Evolutionary conservation across 2,329 filamentous ascomycete genomes (phyloP).

Genomic region (Coleophoma crateriformis): DNA sequence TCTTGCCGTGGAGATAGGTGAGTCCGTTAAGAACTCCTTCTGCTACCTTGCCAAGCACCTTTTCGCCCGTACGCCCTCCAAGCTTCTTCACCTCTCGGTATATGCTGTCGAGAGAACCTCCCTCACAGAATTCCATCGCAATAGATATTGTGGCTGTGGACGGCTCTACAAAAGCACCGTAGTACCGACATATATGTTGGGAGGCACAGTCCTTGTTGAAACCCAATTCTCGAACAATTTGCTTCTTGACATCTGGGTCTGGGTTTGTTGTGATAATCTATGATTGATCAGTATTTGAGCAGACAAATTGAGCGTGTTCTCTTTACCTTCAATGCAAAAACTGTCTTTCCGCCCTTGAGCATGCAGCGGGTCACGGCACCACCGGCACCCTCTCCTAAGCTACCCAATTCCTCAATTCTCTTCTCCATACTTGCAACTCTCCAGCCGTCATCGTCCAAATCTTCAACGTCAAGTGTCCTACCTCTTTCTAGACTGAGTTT

Average conservation of each 20-base stretch:
- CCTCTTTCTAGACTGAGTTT: constrained; percentile 78
- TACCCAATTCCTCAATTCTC: constrained; percentile 82
- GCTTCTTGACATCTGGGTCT: constrained; percentile 96
- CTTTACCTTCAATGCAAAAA: constrained; percentile 90
- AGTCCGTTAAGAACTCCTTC: constrained; percentile 91
- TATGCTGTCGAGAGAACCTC: constrained; percentile 90
- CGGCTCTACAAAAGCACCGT: constrained; percentile 93
- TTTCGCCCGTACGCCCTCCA: constrained; percentile 90
- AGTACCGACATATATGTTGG: constrained; percentile 95
- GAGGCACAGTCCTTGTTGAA: constrained; percentile 98
- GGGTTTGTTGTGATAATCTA: constrained; percentile 98
- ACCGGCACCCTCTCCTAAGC: constrained; percentile 88
- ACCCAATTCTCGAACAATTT: constrained; percentile 90
- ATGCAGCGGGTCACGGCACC: constrained; percentile 90
- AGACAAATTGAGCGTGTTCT: constrained; percentile 16
- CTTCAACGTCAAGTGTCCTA: constrained; percentile 81
- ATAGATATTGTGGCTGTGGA: constrained; percentile 97
- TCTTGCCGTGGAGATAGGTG: constrained; percentile 90
- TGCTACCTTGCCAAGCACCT: constrained; percentile 93
- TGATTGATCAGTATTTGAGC: constrained; percentile 2
- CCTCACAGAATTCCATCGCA: constrained; percentile 98
- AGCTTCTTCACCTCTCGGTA: constrained; percentile 97
- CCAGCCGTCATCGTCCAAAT: constrained; percentile 94
- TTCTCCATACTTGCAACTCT: constrained; percentile 85
- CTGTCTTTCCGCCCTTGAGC: constrained; percentile 84